phyloP scores from a whole-genome alignment of 2,329 filamentous ascomycete species.

The Stagonosporopsis rhizophila region DNA sequence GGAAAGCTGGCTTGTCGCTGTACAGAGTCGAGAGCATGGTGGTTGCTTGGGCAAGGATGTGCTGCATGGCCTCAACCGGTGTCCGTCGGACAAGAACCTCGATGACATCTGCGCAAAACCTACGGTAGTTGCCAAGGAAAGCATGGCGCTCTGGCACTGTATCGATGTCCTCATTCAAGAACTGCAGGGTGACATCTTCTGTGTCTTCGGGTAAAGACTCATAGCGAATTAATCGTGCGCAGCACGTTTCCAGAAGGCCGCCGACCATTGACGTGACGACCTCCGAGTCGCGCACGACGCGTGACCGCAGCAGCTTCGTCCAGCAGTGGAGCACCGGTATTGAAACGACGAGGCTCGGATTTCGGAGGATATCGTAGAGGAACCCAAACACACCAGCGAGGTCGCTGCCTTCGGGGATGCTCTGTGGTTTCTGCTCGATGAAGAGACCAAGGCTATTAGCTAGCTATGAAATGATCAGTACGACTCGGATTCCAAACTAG shows the following conservation, averaged over 20 bases:
- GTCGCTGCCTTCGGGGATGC: conserved; percentile 70
- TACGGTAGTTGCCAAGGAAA: conserved; percentile 92
- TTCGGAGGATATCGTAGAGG: conserved; percentile 78
- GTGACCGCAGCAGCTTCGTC: conserved; percentile 80
- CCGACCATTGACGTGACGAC: conserved; percentile 70
- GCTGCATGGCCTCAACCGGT: conserved; percentile 82
- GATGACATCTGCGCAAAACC: conserved; percentile 87
- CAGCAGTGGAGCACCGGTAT: conserved; percentile 91
- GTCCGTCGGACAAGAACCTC: conserved; percentile 84
- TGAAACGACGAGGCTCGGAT: conserved; percentile 88
- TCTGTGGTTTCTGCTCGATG: conserved; percentile 76
- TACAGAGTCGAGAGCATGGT: conserved; percentile 78
- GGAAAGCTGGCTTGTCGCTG: conserved; percentile 70
- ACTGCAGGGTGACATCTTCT: conserved; percentile 78
- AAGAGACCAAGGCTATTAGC: conserved; percentile 85
- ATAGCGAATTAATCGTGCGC: conserved; percentile 82
- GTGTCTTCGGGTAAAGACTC: conserved; percentile 85
- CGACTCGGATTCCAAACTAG: too few relatives aligned
- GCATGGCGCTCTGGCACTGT: conserved; percentile 92
- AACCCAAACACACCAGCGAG: conserved; percentile 79
- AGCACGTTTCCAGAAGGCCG: conserved; percentile 81
- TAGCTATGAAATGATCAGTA: conserved; percentile 63
- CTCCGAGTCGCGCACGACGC: conserved; percentile 70
- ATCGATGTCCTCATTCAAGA: conserved; percentile 92
- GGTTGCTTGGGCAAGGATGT: conserved; percentile 84